These are phyloP conservation scores for Umbellularia californica DNA, from an alignment of 164 flowering plant species.

Conservation along the genomic window DNA sequence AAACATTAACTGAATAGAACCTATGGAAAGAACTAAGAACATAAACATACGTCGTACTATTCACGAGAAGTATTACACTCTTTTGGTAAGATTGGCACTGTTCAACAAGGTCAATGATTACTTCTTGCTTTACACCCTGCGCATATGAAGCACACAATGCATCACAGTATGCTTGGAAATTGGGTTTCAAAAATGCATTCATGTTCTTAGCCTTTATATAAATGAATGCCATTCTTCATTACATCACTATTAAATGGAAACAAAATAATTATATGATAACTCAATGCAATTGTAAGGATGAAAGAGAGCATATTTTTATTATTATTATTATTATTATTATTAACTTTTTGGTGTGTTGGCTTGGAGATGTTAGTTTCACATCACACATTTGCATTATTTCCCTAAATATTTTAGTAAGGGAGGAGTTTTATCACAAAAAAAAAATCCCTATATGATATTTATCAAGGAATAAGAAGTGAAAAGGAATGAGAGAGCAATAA, in stretches of 20 bases:
- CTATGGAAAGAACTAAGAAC: background rate
- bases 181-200: background rate
- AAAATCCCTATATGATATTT: background rate
- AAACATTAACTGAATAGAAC: background rate
- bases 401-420: no score
- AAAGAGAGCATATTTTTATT: no score
- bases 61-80: slow-evolving; percentile 82
- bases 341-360: no score
- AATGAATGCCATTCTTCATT: background rate
- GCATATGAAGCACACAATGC: slow-evolving; percentile 2
- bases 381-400: no score
- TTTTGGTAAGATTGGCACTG: slow-evolving; percentile 85
- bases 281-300: background rate
- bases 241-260: background rate
- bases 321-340: no score
- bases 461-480: background rate
- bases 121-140: slow-evolving; percentile 79
- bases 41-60: slow-evolving; percentile 59
- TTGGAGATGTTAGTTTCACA: no score
- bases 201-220: background rate
- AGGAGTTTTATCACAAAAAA: background rate
- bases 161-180: background rate
- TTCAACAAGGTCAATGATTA: slow-evolving; percentile 90
- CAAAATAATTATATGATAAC: background rate
- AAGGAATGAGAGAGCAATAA: background rate